Evolutionary conservation across 306 rosid species (phyloP), one percentile per base, ranked within the genome.

Genomic region (Prinsepia uniflora): DNA sequence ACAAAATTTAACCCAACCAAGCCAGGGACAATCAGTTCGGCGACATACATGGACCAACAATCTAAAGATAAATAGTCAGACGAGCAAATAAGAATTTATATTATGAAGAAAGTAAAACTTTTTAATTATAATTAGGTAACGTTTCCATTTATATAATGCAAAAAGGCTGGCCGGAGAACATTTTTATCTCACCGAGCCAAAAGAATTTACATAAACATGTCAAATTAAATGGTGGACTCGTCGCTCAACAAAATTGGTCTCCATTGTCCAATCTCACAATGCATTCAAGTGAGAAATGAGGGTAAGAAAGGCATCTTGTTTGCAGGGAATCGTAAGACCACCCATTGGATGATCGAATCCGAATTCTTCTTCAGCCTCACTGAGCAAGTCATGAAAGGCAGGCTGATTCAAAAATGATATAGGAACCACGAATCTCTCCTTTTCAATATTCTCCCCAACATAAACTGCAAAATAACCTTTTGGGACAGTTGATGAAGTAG

Each of bases 401-500:
- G 80, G 69, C 42, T 76, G 72, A 17, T 81, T 81, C 4, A 81
- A 20, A 24, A 15, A 65, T 12, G 75, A 53, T 11, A 76, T 40
- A 62, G 84, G 78, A 46, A 81, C 63, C 34, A 76, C 65, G 42
- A 72, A 63, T 9, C 81, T 71, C 71, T 83, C 71, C 83, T 62
- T 78, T 19, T 80, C 52, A 0, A 24, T 24, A 24, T 6, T 50
- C 50, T 83, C 85, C 45, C 85, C 85, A 71, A 72, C 90, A 71
- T 83, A 85, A 0, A 86, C 85, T 5, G 85, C 79, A 58, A 81
- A 30, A 50, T 58, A 77, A 10, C 88, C 87, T 61, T 80, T 84
- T 55, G 86, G 88, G 34, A 83, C 78, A 39, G 80, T 58, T 19
- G 12, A 57, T 11, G 42, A 13, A 6, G 6, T 24, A 10, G 1